A percentile compares a stretch with the other conserved stretches of the same genome.
Evolutionary conservation across 495 filamentous ascomycete species (phyloP).

Genomic region (Penicillium waksmanii): DNA sequence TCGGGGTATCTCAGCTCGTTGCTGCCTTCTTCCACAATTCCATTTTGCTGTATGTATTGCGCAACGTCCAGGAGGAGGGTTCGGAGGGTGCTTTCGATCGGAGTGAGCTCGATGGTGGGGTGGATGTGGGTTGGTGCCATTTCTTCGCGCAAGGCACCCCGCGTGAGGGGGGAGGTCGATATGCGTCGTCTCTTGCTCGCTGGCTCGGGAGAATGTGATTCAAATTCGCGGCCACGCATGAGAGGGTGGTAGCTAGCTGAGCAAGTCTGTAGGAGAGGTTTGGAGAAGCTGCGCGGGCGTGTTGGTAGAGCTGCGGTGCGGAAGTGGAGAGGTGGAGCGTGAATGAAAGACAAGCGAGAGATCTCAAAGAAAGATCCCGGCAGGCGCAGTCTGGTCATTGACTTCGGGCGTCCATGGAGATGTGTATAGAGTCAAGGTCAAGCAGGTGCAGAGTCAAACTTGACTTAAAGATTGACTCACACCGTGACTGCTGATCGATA

Average conservation of each 20-base stretch:
- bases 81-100: slow-evolving; percentile 68
- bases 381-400: slow-evolving; percentile 30
- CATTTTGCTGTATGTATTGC: slow-evolving; percentile 63
- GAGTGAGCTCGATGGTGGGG: slow-evolving; percentile 61
- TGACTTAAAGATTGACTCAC: slow-evolving; percentile 15
- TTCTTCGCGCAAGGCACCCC: slow-evolving; percentile 15
- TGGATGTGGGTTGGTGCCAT: slow-evolving; percentile 32
- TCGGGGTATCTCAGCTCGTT: slow-evolving; percentile 22
- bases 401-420: slow-evolving; percentile 19
- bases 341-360: slow-evolving; percentile 18
- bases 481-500: slow-evolving; percentile 7
- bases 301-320: slow-evolving; percentile 14
- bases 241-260: slow-evolving; percentile 20
- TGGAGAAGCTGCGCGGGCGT: slow-evolving; percentile 18
- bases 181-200: slow-evolving; percentile 41
- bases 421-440: slow-evolving; percentile 1
- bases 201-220: slow-evolving; percentile 29
- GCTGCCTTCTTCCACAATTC: slow-evolving; percentile 41
- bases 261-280: slow-evolving; percentile 12
- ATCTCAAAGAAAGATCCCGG: slow-evolving; percentile 23
- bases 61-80: slow-evolving; percentile 76
- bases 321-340: slow-evolving; percentile 23
- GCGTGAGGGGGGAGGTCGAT: slow-evolving; percentile 23
- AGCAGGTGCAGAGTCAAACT: background rate
- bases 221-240: slow-evolving; percentile 36